phyloP scores from a whole-genome alignment of 2,329 filamentous ascomycete genomes.

The Trichoderma endophyticum region DNA sequence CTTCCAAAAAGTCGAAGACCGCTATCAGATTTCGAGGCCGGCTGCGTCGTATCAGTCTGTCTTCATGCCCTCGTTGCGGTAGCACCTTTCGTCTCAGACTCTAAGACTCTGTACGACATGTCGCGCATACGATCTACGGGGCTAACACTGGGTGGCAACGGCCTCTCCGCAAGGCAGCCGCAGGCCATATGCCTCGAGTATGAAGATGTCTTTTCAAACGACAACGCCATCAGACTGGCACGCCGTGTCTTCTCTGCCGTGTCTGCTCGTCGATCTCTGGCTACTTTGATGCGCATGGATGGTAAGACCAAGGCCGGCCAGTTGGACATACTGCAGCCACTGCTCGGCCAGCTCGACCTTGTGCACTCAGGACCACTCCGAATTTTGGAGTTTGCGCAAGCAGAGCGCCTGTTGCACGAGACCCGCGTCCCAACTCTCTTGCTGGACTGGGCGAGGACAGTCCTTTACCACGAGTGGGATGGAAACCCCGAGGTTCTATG shows the following conservation, averaged over 20 bases:
- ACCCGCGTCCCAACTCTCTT: slow-evolving; percentile 54
- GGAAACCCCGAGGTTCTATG: slow-evolving; percentile 67
- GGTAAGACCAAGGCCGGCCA: slow-evolving; percentile 31
- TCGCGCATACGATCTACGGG: slow-evolving; percentile 58
- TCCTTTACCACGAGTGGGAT: slow-evolving; percentile 79
- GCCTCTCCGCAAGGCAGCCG: slow-evolving; percentile 45
- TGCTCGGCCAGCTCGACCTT: slow-evolving; percentile 54
- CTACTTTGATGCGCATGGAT: slow-evolving; percentile 41
- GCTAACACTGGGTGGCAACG: slow-evolving; percentile 46
- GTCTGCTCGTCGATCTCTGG: slow-evolving; percentile 49
- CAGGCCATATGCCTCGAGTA: slow-evolving; percentile 55
- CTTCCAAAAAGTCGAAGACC: slow-evolving; percentile 13
- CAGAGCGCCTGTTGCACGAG: slow-evolving; percentile 55
- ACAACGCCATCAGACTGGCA: slow-evolving; percentile 57
- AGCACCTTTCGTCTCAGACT: slow-evolving; percentile 49
- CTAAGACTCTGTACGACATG: slow-evolving; percentile 53
- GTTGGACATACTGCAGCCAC: slow-evolving; percentile 42
- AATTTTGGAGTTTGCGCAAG: slow-evolving; percentile 46
- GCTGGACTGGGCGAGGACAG: slow-evolving; percentile 69
- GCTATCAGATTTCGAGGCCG: slow-evolving; percentile 47
- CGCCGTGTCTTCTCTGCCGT: slow-evolving; percentile 58
- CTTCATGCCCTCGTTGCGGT: slow-evolving; percentile 61
- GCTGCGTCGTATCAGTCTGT: slow-evolving; percentile 56
- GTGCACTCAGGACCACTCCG: slow-evolving; percentile 44
- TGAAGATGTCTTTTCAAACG: slow-evolving; percentile 61